Conservation (phyloP, 2,329 filamentous ascomycete species). For the Metarhizium album region DNA sequence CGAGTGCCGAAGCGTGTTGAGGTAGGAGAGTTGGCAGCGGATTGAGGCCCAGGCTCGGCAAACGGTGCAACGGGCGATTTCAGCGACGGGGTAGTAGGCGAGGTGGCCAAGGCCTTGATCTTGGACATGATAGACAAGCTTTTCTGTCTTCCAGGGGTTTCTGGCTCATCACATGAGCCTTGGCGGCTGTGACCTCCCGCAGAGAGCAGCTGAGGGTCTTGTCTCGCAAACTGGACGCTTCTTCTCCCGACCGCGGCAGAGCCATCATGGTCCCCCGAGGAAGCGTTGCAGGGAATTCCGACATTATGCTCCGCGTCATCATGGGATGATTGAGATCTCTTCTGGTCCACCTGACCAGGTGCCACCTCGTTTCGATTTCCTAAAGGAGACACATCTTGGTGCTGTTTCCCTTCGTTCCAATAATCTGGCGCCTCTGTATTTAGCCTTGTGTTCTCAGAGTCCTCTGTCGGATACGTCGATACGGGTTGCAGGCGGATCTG, state of each 20-base stretch:
- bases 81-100: slow-evolving; percentile 36
- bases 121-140: slow-evolving; percentile 65
- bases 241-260: slow-evolving; percentile 21
- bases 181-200: slow-evolving; percentile 44
- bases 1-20: slow-evolving; percentile 32
- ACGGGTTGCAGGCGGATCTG: slow-evolving; percentile 6
- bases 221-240: slow-evolving; percentile 67
- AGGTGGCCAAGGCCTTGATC: slow-evolving; percentile 59
- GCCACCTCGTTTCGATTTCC: neutral
- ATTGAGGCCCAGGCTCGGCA: slow-evolving; percentile 26
- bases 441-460: neutral
- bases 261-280: neutral
- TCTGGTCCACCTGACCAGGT: neutral
- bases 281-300: neutral
- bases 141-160: slow-evolving; percentile 45
- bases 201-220: slow-evolving; percentile 34
- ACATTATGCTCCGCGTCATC: neutral
- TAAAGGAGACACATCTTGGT: slow-evolving; percentile 6
- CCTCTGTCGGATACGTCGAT: slow-evolving; percentile 1
- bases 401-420: slow-evolving; percentile 11
- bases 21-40: slow-evolving; percentile 38
- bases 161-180: slow-evolving; percentile 57
- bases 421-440: slow-evolving; percentile 7
- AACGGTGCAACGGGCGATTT: slow-evolving; percentile 23
- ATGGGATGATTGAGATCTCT: neutral